A percentile compares a stretch with the other conserved stretches of the same genome.
Conservation (phyloP, 2,329 filamentous ascomycete genomes). For the Diaporthe capsici region DNA sequence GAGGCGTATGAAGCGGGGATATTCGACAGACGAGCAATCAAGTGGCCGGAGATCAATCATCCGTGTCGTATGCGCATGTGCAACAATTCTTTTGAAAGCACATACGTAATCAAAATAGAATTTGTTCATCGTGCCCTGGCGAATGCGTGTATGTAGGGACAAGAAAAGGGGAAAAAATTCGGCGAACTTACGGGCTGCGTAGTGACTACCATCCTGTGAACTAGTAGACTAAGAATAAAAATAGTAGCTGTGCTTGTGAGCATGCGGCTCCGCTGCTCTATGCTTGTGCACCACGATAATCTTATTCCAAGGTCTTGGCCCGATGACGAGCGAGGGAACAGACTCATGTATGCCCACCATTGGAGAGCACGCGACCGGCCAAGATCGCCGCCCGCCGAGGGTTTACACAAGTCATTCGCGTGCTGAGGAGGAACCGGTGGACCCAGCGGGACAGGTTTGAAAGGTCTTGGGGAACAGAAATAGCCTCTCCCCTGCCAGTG, state of each 20-base stretch:
- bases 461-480: neutral
- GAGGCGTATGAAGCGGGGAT: neutral
- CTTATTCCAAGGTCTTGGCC: slow-evolving; percentile 1
- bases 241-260: neutral
- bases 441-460: neutral
- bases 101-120: neutral
- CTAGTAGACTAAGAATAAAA: neutral
- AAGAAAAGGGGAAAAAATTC: neutral
- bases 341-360: neutral
- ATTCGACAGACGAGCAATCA: neutral
- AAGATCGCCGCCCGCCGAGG: slow-evolving; percentile 19
- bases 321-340: slow-evolving; percentile 20
- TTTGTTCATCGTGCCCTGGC: neutral
- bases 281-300: neutral
- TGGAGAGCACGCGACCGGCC: slow-evolving; percentile 2
- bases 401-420: slow-evolving; percentile 13
- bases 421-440: neutral
- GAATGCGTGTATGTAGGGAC: neutral
- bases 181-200: no score
- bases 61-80: neutral
- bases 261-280: slow-evolving; percentile 3
- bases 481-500: neutral
- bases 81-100: neutral
- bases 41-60: neutral
- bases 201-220: neutral